phyloP scores from a whole-genome alignment of 495 filamentous ascomycete genomes.

The Symbiotaphrina buchneri region DNA sequence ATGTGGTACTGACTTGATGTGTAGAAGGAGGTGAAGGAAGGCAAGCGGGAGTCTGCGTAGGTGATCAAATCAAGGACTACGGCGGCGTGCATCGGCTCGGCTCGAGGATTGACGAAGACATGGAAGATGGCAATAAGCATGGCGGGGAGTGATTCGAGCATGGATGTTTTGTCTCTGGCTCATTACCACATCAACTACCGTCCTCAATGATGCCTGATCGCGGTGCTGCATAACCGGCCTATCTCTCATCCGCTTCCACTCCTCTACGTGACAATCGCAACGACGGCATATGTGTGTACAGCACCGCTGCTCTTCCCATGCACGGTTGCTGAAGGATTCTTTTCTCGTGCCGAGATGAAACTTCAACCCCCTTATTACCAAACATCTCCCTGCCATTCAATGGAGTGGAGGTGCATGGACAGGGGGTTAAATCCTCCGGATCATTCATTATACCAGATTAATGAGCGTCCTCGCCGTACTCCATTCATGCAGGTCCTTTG shows the following conservation, averaged over 20 bases:
- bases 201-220: neutral
- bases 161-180: neutral
- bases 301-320: constrained; percentile 52
- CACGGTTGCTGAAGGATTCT: constrained; percentile 85
- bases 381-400: constrained; percentile 43
- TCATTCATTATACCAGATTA: neutral
- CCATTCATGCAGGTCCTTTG: neutral
- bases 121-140: neutral
- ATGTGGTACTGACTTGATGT: constrained; percentile 1
- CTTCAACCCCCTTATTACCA: constrained; percentile 62
- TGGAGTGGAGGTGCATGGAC: constrained; percentile 72
- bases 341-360: constrained; percentile 76
- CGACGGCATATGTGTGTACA: constrained; percentile 99
- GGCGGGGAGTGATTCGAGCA: neutral
- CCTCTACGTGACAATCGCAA: constrained; percentile 5
- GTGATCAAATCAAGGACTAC: neutral
- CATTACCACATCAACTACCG: neutral
- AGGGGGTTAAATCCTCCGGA: constrained; percentile 40
- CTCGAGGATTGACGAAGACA: neutral
- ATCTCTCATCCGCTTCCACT: neutral
- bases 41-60: constrained; percentile 80
- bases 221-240: neutral
- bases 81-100: neutral
- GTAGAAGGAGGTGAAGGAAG: constrained; percentile 93
- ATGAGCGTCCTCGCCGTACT: neutral